Percentiles rank a stretch among this genome's conserved stretches.
These are phyloP conservation scores for Pichia sp. DNA, from an alignment of 1,139 yeast species.

Conservation along the genomic window DNA sequence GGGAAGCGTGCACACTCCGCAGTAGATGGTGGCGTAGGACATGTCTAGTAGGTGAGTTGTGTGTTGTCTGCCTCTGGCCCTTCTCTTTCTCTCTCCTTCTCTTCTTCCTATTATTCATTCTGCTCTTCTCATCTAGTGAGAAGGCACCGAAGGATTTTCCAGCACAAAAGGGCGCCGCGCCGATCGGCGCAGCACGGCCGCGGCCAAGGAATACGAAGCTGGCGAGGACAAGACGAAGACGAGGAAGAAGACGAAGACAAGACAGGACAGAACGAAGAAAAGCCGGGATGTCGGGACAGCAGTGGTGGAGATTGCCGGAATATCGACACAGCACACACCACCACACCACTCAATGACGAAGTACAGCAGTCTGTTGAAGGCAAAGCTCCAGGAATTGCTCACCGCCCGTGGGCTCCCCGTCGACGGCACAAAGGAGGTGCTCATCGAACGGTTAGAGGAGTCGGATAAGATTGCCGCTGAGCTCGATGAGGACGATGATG, in stretches of 20 bases:
- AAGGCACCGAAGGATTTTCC: background rate
- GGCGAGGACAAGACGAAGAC: background rate
- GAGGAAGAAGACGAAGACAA: background rate
- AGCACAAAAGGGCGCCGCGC: background rate
- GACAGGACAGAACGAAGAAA: no score
- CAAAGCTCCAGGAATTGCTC: slow-evolving; percentile 47
- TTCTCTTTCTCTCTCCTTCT: background rate
- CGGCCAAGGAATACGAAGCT: background rate
- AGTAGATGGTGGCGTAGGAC: slow-evolving; percentile 42
- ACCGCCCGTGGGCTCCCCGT: slow-evolving; percentile 63
- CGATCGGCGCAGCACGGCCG: background rate
- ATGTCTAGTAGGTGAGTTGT: background rate
- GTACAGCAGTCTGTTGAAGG: slow-evolving; percentile 18
- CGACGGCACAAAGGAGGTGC: slow-evolving; percentile 81
- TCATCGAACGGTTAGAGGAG: slow-evolving; percentile 63
- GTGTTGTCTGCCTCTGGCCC: background rate
- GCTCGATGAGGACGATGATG: slow-evolving; percentile 27
- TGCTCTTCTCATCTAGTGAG: background rate
- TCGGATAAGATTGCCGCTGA: slow-evolving; percentile 33
- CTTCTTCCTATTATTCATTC: background rate
- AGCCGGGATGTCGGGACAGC: no score
- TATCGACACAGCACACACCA: background rate
- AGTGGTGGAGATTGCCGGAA: no score
- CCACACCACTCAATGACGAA: slow-evolving; percentile 14
- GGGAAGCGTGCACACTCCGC: slow-evolving; percentile 83